These are phyloP conservation scores for Neostapfia colusana DNA, from an alignment of 176 grass and related monocot genomes.

Conservation along the genomic window DNA sequence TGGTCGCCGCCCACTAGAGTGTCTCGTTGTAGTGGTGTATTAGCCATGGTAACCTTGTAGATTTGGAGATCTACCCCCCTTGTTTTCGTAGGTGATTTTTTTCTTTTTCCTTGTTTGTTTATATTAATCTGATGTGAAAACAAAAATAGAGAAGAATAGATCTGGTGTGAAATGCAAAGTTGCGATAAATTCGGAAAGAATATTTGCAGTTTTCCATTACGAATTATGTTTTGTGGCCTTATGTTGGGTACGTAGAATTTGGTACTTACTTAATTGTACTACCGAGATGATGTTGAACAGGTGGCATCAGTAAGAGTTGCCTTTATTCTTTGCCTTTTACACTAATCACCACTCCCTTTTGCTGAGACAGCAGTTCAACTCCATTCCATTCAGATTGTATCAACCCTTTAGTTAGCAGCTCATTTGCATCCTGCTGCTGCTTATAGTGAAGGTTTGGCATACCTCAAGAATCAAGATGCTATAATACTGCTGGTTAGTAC, in stretches of 20 bases:
- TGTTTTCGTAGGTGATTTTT: conserved; percentile 16
- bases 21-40: conserved; percentile 10
- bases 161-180: conserved; percentile 27
- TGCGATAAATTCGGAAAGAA: neutral
- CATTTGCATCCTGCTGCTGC: neutral
- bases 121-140: conserved; percentile 42
- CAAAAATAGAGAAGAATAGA: neutral
- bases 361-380: neutral
- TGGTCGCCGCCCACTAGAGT: conserved; percentile 64
- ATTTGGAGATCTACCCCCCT: conserved; percentile 22
- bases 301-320: neutral
- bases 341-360: neutral
- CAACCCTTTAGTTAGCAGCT: neutral
- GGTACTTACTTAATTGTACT: neutral
- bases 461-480: neutral
- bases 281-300: neutral
- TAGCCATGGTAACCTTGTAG: conserved; percentile 36
- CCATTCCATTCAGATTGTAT: neutral
- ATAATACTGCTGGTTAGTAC: neutral
- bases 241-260: neutral
- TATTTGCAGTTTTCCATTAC: neutral
- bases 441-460: neutral
- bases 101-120: conserved; percentile 22
- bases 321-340: neutral
- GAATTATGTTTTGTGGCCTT: neutral